phyloP scores from a whole-genome alignment of 768 basidiomycete species.

The Phanerochaete carnosa region DNA sequence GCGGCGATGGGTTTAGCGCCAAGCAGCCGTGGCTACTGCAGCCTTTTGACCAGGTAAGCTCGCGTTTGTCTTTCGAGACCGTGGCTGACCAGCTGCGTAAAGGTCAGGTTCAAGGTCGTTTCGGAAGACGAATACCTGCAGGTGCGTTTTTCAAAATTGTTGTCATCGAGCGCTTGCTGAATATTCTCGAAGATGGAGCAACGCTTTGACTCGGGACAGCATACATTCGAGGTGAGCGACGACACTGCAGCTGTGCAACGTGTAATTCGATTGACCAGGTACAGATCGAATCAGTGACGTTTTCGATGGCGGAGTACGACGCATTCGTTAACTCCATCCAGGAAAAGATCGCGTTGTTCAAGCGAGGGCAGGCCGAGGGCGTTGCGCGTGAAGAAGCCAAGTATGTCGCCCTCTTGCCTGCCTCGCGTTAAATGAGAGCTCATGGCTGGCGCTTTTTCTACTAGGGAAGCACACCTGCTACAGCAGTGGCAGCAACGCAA shows the following conservation, averaged over 20 bases:
- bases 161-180: neutral
- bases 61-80: neutral
- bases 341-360: conserved; percentile 40
- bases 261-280: neutral
- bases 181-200: conserved; percentile 40
- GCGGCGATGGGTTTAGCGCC: conserved; percentile 41
- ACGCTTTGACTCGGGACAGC: conserved; percentile 50
- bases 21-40: conserved; percentile 57
- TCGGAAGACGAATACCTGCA: conserved; percentile 45
- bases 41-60: conserved; percentile 58
- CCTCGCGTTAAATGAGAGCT: neutral
- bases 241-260: neutral
- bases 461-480: conserved; percentile 42
- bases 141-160: conserved; percentile 30
- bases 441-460: neutral
- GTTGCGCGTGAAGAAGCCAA: conserved; percentile 37
- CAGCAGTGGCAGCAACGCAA: conserved; percentile 39
- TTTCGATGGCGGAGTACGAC: conserved; percentile 52
- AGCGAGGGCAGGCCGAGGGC: conserved; percentile 34
- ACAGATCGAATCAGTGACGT: conserved; percentile 46
- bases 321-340: conserved; percentile 38
- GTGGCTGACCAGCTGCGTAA: neutral
- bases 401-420: conserved; percentile 22
- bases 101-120: conserved; percentile 52
- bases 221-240: conserved; percentile 43